phyloP scores from a whole-genome alignment of 108 stramenopile genomes.

The Skeletonema menzelii region DNA sequence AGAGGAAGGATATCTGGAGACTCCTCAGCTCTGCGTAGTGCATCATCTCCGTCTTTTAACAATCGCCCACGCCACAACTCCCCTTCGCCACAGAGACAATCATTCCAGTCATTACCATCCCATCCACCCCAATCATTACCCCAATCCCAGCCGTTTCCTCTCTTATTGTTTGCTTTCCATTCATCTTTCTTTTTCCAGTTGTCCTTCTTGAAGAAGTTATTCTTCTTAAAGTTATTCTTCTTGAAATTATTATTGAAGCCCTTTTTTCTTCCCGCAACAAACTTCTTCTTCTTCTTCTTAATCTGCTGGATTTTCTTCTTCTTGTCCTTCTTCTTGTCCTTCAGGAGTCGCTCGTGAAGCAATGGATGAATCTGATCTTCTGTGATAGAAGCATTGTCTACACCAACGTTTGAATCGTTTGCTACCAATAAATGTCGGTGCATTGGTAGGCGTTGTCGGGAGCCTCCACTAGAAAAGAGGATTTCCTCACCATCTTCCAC shows the following conservation, averaged over 20 bases:
- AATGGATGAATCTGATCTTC: background rate
- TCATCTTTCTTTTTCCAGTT: background rate
- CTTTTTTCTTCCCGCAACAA: too few species aligned
- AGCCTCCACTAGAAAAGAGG: background rate
- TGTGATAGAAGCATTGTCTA: too few species aligned
- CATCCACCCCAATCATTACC: background rate
- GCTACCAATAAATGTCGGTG: background rate
- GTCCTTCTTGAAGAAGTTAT: background rate
- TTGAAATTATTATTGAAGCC: background rate
- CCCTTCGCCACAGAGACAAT: background rate
- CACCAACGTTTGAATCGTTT: background rate
- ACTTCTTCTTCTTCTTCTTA: too few species aligned
- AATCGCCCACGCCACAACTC: background rate
- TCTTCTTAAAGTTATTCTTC: background rate
- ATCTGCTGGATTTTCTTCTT: background rate
- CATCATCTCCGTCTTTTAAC: background rate
- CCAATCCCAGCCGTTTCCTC: background rate
- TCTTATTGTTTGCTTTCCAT: background rate
- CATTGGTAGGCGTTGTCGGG: background rate
- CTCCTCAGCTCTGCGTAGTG: background rate
- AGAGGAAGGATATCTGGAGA: background rate
- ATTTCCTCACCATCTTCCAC: background rate
- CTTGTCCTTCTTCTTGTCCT: background rate
- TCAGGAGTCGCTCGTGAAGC: background rate
- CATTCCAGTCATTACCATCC: constrained; percentile 1